Conservation (phyloP, 345 rosid species). For the Fremontodendron californicum region DNA sequence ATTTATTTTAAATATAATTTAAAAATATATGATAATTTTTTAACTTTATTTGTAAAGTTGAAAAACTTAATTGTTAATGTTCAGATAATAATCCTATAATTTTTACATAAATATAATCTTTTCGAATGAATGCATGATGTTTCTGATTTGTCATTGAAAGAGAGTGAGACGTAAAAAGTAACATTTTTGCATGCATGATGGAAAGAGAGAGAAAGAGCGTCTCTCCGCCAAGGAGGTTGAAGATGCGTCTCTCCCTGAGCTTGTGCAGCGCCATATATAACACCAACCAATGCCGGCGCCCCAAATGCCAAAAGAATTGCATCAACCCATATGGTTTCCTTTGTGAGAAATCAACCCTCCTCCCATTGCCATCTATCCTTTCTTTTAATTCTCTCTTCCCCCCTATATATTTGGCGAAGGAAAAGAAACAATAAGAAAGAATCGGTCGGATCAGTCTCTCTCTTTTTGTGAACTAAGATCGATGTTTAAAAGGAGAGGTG, state of each 20-base stretch:
- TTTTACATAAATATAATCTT: no score
- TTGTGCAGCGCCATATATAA: slow-evolving; percentile 50
- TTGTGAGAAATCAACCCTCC: slow-evolving; percentile 25
- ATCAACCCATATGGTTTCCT: slow-evolving; percentile 37
- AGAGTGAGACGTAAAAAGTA: no score
- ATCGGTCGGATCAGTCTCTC: not conserved
- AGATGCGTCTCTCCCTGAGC: slow-evolving; percentile 53
- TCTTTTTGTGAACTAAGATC: not conserved
- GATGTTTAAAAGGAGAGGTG: not conserved
- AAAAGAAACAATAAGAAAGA: not conserved
- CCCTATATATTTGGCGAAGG: not conserved
- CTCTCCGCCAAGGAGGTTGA: slow-evolving; percentile 43
- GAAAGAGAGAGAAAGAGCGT: no score
- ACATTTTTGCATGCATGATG: no score
- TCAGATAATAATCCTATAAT: no score
- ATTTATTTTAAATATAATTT: no score
- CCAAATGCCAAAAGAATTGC: slow-evolving; percentile 55
- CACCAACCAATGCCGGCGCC: slow-evolving; percentile 52
- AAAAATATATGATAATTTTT: no score
- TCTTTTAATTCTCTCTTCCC: no score
- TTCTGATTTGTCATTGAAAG: no score
- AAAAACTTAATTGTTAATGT: no score
- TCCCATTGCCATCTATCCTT: slow-evolving; percentile 33
- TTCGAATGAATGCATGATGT: no score
- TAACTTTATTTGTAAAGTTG: no score